Conservation (phyloP, 2,329 filamentous ascomycete genomes). For the Colletotrichum sp. region DNA sequence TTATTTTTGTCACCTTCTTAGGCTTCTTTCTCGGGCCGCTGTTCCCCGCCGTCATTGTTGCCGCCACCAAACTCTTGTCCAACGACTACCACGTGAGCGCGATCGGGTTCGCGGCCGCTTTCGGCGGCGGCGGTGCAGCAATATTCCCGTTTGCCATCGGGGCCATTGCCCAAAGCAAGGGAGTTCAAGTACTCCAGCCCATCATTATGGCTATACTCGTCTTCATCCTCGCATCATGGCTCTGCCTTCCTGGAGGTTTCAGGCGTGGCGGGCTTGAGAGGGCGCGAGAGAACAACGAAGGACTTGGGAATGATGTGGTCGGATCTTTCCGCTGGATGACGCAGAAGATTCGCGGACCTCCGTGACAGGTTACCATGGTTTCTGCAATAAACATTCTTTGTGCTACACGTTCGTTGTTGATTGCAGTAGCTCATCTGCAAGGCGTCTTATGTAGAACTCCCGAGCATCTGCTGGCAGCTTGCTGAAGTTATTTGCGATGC, state of each 20-base stretch:
- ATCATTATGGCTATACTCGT: conserved; percentile 51
- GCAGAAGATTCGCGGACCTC: neutral
- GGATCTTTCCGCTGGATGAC: neutral
- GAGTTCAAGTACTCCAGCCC: conserved; percentile 63
- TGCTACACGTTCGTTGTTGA: neutral
- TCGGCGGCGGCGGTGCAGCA: conserved; percentile 77
- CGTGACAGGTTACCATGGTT: neutral
- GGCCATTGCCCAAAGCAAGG: conserved; percentile 65
- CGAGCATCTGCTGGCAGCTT: conserved; percentile 69
- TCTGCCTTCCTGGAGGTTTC: conserved; percentile 43
- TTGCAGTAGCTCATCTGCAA: conserved; percentile 70
- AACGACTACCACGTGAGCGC: conserved; percentile 76
- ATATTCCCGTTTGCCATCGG: conserved; percentile 71
- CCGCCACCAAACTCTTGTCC: conserved; percentile 76
- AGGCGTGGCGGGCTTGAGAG: conserved; percentile 34
- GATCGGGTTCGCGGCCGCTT: conserved; percentile 80
- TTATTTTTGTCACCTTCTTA: conserved; percentile 52
- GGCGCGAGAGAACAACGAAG: conserved; percentile 40
- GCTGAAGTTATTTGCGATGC: conserved; percentile 68
- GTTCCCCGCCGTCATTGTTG: conserved; percentile 77
- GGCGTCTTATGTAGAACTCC: conserved; percentile 76
- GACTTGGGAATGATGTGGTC: neutral
- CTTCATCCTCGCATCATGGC: conserved; percentile 51
- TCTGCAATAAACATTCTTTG: neutral
- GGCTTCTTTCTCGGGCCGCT: conserved; percentile 83